Conservation (phyloP, 192 early-diverging fungal genomes). For the Glomus cerebriforme region DNA sequence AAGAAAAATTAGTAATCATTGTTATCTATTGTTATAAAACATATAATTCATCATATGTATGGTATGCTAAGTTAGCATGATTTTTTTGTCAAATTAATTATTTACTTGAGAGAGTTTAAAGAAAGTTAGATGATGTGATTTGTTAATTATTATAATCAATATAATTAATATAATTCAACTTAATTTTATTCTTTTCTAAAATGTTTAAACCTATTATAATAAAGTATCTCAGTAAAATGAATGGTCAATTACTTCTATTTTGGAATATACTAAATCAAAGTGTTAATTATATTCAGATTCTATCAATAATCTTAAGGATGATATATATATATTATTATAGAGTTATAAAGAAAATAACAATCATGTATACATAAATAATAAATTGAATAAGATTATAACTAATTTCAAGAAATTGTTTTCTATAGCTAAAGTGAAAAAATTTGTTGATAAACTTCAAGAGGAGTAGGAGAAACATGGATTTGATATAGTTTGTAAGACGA, state of each 20-base stretch:
- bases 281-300: slow-evolving; percentile 26
- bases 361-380: slow-evolving; percentile 17
- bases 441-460: slow-evolving; percentile 26
- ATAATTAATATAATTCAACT: too few relatives aligned
- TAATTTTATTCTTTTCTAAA: slow-evolving; percentile 12
- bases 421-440: slow-evolving; percentile 6
- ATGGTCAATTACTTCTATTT: slow-evolving; percentile 35
- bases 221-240: slow-evolving; percentile 23
- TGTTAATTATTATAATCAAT: too few relatives aligned
- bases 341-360: slow-evolving; percentile 16
- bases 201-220: slow-evolving; percentile 10
- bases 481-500: slow-evolving; percentile 17
- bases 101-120: too few relatives aligned
- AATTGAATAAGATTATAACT: slow-evolving; percentile 22
- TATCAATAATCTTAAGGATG: slow-evolving; percentile 16
- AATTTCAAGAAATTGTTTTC: slow-evolving; percentile 30
- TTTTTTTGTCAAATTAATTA: too few relatives aligned
- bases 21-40: too few relatives aligned
- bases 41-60: too few relatives aligned
- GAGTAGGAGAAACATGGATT: slow-evolving; percentile 19
- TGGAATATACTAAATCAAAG: slow-evolving; percentile 32
- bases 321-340: slow-evolving; percentile 15
- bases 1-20: too few relatives aligned
- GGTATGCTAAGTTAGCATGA: too few relatives aligned
- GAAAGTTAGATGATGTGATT: too few relatives aligned